phyloP scores from a whole-genome alignment of 2,329 filamentous ascomycete genomes.

The Aureobasidium sp. region DNA sequence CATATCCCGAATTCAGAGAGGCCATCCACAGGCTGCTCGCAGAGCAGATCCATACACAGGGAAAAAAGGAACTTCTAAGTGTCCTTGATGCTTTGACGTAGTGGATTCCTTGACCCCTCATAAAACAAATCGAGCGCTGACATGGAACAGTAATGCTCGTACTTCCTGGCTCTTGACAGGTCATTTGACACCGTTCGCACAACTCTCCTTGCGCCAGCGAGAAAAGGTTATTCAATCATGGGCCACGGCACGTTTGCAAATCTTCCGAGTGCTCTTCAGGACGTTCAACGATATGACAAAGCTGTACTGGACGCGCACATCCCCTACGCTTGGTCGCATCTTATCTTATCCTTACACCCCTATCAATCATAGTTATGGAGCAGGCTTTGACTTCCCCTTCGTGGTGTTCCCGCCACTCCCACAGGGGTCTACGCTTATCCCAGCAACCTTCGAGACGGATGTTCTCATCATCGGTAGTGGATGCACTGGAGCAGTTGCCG shows the following conservation, averaged over 20 bases:
- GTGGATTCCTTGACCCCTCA: not conserved
- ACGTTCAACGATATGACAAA: conserved; percentile 48
- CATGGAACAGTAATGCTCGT: conserved; percentile 41
- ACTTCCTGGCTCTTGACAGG: conserved; percentile 61
- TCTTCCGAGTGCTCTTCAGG: conserved; percentile 49
- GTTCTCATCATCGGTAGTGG: conserved; percentile 81
- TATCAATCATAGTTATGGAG: conserved; percentile 36
- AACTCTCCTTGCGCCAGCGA: conserved; percentile 52
- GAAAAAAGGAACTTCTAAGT: conserved; percentile 38
- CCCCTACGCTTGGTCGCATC: conserved; percentile 45
- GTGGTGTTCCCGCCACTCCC: conserved; percentile 49
- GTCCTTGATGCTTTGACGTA: conserved; percentile 1
- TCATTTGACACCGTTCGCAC: conserved; percentile 52
- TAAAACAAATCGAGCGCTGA: not conserved
- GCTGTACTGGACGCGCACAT: conserved; percentile 48
- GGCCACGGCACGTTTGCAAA: conserved; percentile 48
- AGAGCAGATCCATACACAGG: conserved; percentile 40
- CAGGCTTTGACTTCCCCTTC: conserved; percentile 50
- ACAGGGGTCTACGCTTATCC: conserved; percentile 20
- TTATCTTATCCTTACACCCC: conserved; percentile 52
- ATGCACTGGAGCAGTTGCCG: conserved; percentile 73
- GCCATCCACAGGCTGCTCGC: conserved; percentile 42
- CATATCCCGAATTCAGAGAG: conserved; percentile 46
- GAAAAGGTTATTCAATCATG: conserved; percentile 56
- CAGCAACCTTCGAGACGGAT: conserved; percentile 64